phyloP scores from a whole-genome alignment of 169 alveolate genomes.

The Babesia ovis region DNA sequence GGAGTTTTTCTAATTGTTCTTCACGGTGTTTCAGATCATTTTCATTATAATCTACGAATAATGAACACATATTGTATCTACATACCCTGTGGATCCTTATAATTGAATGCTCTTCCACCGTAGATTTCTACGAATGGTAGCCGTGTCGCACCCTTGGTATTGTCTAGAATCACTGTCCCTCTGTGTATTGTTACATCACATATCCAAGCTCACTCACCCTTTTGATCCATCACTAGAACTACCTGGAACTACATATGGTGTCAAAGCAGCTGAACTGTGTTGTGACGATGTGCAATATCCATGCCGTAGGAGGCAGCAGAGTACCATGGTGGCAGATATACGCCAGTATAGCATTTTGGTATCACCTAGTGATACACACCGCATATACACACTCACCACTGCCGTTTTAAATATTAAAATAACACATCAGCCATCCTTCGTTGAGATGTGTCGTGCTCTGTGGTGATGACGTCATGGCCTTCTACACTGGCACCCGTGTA shows the following conservation, averaged over 20 bases:
- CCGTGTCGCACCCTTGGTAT: neutral
- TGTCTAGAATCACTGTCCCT: conserved; percentile 27
- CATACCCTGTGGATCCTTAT: conserved; percentile 15
- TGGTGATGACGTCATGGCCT: conserved; percentile 1
- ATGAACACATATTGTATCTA: neutral
- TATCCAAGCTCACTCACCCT: neutral
- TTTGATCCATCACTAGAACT: neutral
- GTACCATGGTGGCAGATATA: neutral
- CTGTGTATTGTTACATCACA: neutral
- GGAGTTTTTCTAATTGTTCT: neutral
- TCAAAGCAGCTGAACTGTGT: neutral
- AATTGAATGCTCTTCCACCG: conserved; percentile 26
- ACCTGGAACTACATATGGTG: conserved; percentile 22
- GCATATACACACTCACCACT: neutral
- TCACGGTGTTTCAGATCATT: conserved; percentile 18
- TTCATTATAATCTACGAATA: neutral
- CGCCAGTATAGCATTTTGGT: neutral
- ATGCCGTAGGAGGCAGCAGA: neutral
- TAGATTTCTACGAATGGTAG: conserved; percentile 25
- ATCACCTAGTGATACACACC: neutral
- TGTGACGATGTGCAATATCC: neutral
- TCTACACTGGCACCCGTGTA: neutral
- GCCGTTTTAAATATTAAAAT: no score
- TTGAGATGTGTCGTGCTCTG: neutral
- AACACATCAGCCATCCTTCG: neutral